Conservation (phyloP, 371 early-diverging fungal species). For the Rhizomucor pusillus region DNA sequence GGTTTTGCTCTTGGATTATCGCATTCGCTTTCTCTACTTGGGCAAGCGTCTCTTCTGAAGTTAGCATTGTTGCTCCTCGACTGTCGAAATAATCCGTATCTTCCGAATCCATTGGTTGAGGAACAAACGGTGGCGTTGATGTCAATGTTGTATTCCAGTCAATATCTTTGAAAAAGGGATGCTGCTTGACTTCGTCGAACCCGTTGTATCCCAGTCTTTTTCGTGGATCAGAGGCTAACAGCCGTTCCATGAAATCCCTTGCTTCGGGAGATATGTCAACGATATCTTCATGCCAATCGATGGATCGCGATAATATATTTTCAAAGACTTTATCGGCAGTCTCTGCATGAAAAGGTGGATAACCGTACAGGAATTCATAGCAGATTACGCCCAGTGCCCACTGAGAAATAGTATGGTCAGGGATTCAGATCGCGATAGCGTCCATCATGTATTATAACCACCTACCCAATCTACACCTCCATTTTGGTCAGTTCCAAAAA, state of each 20-base stretch:
- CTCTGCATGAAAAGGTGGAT: conserved; percentile 85
- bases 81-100: conserved; percentile 95
- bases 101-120: conserved; percentile 72
- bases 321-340: conserved; percentile 84
- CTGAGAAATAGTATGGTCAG: conserved; percentile 25
- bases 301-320: conserved; percentile 73
- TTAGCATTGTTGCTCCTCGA: conserved; percentile 72
- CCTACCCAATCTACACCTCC: conserved; percentile 89
- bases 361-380: conserved; percentile 86
- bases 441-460: conserved; percentile 1
- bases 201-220: conserved; percentile 75
- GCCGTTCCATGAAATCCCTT: conserved; percentile 80
- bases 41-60: conserved; percentile 28
- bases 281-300: conserved; percentile 70
- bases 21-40: conserved; percentile 42
- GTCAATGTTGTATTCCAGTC: conserved; percentile 69
- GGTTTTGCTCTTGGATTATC: conserved; percentile 44
- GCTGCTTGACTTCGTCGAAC: conserved; percentile 64
- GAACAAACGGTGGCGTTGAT: conserved; percentile 81
- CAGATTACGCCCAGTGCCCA: conserved; percentile 92
- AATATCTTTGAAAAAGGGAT: conserved; percentile 64
- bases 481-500: conserved; percentile 84
- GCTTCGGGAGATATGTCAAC: conserved; percentile 80
- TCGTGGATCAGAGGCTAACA: conserved; percentile 75
- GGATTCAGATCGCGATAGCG: too few species aligned